Percentiles rank a stretch among this genome's conserved stretches.
Evolutionary conservation across 1,139 yeast genomes (phyloP).

Genomic region (Saccharomyces hybrid): DNA sequence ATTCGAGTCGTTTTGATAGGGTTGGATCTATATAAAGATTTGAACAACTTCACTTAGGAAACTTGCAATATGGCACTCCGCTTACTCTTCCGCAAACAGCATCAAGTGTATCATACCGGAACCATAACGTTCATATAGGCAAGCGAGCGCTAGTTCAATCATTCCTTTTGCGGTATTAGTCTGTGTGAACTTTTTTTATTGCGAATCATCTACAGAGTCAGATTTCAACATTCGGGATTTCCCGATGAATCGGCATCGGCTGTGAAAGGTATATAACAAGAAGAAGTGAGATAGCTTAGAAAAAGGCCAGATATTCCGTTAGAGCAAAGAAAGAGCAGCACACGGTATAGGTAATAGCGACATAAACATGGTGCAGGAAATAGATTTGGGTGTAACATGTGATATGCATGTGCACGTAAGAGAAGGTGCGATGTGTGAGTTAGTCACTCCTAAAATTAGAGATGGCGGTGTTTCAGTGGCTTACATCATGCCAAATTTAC

Average conservation of each 20-base stretch:
- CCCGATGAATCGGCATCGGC: no score
- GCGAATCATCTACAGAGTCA: not conserved
- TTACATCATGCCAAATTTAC: slow-evolving; percentile 91
- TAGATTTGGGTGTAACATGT: slow-evolving; percentile 75
- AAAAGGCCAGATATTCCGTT: not conserved
- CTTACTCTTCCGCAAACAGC: not conserved
- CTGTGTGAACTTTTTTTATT: not conserved
- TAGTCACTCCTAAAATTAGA: slow-evolving; percentile 81
- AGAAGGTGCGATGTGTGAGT: slow-evolving; percentile 86
- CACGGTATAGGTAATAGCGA: not conserved
- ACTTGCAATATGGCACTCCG: not conserved
- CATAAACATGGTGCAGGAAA: slow-evolving; percentile 8
- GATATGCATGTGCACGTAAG: slow-evolving; percentile 96
- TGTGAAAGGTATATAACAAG: no score
- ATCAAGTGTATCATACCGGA: not conserved
- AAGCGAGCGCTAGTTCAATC: not conserved
- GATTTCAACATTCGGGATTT: no score
- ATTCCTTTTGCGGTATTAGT: not conserved
- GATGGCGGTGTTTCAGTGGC: slow-evolving; percentile 89
- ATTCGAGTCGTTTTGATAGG: not conserved
- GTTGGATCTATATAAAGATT: not conserved
- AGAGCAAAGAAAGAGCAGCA: not conserved
- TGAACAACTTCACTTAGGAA: not conserved
- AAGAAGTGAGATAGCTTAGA: no score
- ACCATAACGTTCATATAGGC: not conserved